Conservation (phyloP, 2,329 filamentous ascomycete genomes). For the Alternaria gansuensis region DNA sequence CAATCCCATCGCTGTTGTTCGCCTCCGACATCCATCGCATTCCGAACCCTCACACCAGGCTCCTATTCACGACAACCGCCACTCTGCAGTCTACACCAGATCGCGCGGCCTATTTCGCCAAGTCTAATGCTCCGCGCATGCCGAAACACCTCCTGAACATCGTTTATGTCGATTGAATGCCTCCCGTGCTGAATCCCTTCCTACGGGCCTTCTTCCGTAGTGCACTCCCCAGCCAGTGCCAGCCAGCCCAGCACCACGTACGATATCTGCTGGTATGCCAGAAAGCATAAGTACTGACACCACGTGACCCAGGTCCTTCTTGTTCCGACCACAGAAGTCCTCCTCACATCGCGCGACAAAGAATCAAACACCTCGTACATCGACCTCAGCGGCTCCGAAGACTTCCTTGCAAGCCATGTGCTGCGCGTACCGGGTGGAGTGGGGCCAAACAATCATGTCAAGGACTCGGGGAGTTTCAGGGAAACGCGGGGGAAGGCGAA, state of each 20-base stretch:
- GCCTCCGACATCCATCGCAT: slow-evolving; percentile 27
- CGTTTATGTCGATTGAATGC: slow-evolving; percentile 74
- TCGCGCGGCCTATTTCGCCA: slow-evolving; percentile 32
- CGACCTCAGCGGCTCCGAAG: slow-evolving; percentile 87
- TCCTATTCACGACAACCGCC: slow-evolving; percentile 32
- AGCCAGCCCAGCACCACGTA: slow-evolving; percentile 86
- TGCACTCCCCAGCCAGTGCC: slow-evolving; percentile 89
- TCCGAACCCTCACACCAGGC: slow-evolving; percentile 32
- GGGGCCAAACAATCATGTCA: slow-evolving; percentile 57
- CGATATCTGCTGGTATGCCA: slow-evolving; percentile 26
- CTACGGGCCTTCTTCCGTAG: slow-evolving; percentile 98
- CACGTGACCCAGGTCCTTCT: slow-evolving; percentile 71
- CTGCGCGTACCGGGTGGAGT: slow-evolving; percentile 75
- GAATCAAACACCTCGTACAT: slow-evolving; percentile 79
- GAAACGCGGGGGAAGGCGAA: slow-evolving; percentile 93
- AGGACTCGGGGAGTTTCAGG: slow-evolving; percentile 68
- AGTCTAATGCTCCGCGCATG: slow-evolving; percentile 43
- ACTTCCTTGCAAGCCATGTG: slow-evolving; percentile 97
- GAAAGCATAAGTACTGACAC: slow-evolving; percentile 12
- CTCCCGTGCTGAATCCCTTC: slow-evolving; percentile 94
- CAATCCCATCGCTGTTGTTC: slow-evolving; percentile 7
- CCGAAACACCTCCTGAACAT: slow-evolving; percentile 25
- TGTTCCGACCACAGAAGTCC: slow-evolving; percentile 90
- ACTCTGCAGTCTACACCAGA: slow-evolving; percentile 24
- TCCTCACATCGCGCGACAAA: slow-evolving; percentile 86